Percentiles rank a stretch among this genome's conserved stretches.
phyloP scores from a whole-genome alignment of 768 basidiomycete genomes.

The Plicaturopsis crispa region DNA sequence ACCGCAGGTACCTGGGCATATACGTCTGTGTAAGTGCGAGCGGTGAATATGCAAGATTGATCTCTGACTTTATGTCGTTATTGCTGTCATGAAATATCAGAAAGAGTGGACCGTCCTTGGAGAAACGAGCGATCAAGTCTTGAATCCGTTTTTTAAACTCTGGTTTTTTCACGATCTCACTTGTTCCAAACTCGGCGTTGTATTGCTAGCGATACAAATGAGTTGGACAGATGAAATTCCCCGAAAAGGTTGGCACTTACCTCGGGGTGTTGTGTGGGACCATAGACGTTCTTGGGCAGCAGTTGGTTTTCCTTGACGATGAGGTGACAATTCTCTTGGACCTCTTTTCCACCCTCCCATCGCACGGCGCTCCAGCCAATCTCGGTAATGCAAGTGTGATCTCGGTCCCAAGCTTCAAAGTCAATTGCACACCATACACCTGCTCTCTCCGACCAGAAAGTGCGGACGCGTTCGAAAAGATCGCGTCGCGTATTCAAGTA shows the following conservation, averaged over 20 bases:
- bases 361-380: conserved; percentile 66
- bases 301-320: conserved; percentile 55
- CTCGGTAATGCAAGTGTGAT: conserved; percentile 69
- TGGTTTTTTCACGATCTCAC: conserved; percentile 42
- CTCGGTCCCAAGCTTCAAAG: conserved; percentile 79
- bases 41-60: neutral
- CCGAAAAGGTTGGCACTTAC: conserved; percentile 26
- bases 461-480: conserved; percentile 61
- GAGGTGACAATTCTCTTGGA: conserved; percentile 48
- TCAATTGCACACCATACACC: conserved; percentile 77
- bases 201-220: conserved; percentile 38
- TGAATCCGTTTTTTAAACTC: conserved; percentile 46
- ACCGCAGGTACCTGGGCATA: conserved; percentile 46
- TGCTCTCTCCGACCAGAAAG: conserved; percentile 50
- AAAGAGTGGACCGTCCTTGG: conserved; percentile 51
- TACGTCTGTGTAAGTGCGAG: neutral
- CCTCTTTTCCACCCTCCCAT: conserved; percentile 45
- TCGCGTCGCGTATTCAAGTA: conserved; percentile 48
- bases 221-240: neutral
- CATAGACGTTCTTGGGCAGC: conserved; percentile 53
- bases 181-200: conserved; percentile 58
- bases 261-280: conserved; percentile 55
- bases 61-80: conserved; percentile 65
- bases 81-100: conserved; percentile 76
- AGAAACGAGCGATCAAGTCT: conserved; percentile 32